Evolutionary conservation across 345 rosid species (phyloP).

Genomic region (Aurinia saxatilis): DNA sequence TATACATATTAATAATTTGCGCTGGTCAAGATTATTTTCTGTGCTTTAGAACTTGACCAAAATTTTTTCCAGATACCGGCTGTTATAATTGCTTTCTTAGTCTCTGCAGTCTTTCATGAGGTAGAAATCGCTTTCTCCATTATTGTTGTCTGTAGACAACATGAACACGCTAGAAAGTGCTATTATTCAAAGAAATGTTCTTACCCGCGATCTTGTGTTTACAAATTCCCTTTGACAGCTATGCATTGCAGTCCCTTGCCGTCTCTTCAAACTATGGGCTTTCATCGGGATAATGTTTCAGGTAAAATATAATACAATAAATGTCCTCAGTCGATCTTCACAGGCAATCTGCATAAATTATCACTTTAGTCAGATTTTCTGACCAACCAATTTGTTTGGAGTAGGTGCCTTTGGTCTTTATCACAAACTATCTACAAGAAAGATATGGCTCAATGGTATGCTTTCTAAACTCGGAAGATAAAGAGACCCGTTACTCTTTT

Average conservation of each 20-base stretch:
- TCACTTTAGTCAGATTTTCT: slow-evolving; percentile 4
- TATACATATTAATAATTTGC: slow-evolving; percentile 15
- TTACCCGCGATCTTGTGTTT: neutral
- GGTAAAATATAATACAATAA: slow-evolving; percentile 33
- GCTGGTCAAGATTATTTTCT: slow-evolving; percentile 40
- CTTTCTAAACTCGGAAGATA: slow-evolving; percentile 1
- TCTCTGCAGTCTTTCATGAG: slow-evolving; percentile 96
- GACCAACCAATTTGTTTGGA: neutral
- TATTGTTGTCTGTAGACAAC: neutral
- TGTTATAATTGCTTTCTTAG: slow-evolving; percentile 59
- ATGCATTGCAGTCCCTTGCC: slow-evolving; percentile 97
- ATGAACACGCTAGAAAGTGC: neutral
- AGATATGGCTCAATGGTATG: slow-evolving; percentile 80
- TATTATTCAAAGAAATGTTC: neutral
- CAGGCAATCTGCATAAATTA: neutral
- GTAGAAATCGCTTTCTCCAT: slow-evolving; percentile 30
- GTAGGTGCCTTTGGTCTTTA: slow-evolving; percentile 81
- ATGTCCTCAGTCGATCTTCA: neutral
- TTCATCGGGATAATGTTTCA: slow-evolving; percentile 93
- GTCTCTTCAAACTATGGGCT: slow-evolving; percentile 90
- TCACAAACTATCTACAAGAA: slow-evolving; percentile 69
- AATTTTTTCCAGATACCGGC: slow-evolving; percentile 55
- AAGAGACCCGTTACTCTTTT: neutral
- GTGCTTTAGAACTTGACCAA: neutral
- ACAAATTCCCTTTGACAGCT: slow-evolving; percentile 37